Base-by-base conservation (phyloP, 2,329 filamentous ascomycete species). In the Talaromyces verruculosus region DNA sequence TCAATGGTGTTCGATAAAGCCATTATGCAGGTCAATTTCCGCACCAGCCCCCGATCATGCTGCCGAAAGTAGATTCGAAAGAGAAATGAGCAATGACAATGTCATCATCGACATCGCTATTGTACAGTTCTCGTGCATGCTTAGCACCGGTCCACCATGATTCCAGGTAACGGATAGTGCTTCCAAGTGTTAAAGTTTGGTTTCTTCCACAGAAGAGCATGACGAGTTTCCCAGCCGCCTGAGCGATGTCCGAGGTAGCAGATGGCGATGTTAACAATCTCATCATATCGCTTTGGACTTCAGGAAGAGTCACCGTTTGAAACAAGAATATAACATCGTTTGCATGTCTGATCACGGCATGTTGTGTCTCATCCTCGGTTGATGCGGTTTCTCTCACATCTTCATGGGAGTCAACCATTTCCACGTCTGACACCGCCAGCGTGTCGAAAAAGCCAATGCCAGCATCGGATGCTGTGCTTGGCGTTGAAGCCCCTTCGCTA, bases 331-430 rank as follows among this genome's bases (percentile, higher is more conserved):
- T 28, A 45, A 60, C 35, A 25, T 60, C 19, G 35, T 60, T 60
- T 22, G 57, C 57, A 43, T 60, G 35, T 60, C 35, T 60, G 13
- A 60, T 60, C 57, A 60, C 57, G 5, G 57, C 57, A 43, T 60
- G n/a, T 10, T 45, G 30, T 17, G 6, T 45, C 37, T 19, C 35
- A 28, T 3, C 17, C n/a, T 60, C 57, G 15, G n/a, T 60, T 45
- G 19, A 10, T 19, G 4, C 15, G 22, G 13, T 45, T 35, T 8
- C 30, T n/a, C 13, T 57, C 33, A 17, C 30, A 35, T 57, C 28
- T 19, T 57, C 51, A 35, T 35, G 51, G 33, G 28, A 35, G 17
- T 57, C 51, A 30, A 33, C 51, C 51, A 57, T 57, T 22, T 30
- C 51, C 51, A 57, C 51, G 10, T 57, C 51, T 35, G 19, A n/a